Evolutionary conservation across 2,329 filamentous ascomycete species (phyloP).

Genomic region (Emergomyces pasteurianus): DNA sequence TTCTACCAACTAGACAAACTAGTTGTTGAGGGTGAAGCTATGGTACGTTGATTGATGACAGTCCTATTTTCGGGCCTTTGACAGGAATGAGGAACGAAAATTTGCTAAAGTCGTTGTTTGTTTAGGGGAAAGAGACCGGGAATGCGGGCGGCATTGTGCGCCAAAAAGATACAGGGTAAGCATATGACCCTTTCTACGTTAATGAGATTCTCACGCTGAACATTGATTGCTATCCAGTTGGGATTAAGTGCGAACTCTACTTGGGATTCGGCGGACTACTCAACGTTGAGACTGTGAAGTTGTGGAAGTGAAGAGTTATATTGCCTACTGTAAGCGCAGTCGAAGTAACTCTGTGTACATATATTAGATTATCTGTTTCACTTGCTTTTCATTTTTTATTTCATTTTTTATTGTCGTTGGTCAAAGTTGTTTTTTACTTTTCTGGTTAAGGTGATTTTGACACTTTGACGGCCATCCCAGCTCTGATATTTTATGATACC

Average conservation of each 20-base stretch:
- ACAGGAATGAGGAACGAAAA: not conserved
- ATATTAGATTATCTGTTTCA: not conserved
- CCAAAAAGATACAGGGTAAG: slow-evolving; percentile 67
- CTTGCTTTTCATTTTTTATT: not conserved
- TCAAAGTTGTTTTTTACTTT: not conserved
- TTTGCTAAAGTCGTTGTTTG: slow-evolving; percentile 1
- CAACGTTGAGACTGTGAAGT: not conserved
- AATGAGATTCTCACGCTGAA: not conserved
- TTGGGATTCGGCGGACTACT: not conserved
- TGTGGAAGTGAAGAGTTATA: not conserved
- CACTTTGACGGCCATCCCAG: not conserved
- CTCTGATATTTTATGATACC: not conserved
- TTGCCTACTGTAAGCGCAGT: not conserved
- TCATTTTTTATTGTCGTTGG: not conserved
- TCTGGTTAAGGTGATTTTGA: not conserved
- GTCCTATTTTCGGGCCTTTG: not conserved
- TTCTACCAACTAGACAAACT: slow-evolving; percentile 87
- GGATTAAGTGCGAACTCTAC: not conserved
- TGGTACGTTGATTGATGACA: slow-evolving; percentile 41
- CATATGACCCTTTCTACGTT: not conserved
- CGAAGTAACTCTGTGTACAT: not conserved
- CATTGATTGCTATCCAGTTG: not conserved
- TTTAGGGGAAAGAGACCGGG: slow-evolving; percentile 57
- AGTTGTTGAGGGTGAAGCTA: slow-evolving; percentile 80
- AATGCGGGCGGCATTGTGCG: slow-evolving; percentile 52